phyloP scores from a whole-genome alignment of 805 yeast species.

The Nakazawaea siamensis region DNA sequence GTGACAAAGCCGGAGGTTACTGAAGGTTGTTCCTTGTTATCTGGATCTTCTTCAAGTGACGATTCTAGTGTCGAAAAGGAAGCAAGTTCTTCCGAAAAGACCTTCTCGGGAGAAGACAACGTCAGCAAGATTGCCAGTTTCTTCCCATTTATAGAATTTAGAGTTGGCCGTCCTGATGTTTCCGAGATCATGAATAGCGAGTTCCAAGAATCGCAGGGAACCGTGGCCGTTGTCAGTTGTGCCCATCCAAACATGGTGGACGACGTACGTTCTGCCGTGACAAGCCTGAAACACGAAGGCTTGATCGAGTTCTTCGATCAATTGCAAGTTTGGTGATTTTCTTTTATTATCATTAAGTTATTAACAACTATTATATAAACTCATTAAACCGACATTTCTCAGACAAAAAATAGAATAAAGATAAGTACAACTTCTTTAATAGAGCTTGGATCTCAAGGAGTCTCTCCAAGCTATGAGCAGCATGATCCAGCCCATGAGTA shows the following conservation, averaged over 20 bases:
- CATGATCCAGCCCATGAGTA: slow-evolving; percentile 89
- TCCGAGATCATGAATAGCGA: slow-evolving; percentile 27
- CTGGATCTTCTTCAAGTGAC: slow-evolving; percentile 4
- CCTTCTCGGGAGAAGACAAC: slow-evolving; percentile 7
- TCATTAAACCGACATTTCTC: too few species aligned
- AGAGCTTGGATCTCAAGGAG: slow-evolving; percentile 25
- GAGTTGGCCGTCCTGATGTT: slow-evolving; percentile 35
- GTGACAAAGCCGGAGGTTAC: slow-evolving; percentile 25
- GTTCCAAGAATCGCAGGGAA: slow-evolving; percentile 26
- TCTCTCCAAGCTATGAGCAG: slow-evolving; percentile 54
- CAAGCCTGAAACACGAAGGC: slow-evolving; percentile 8
- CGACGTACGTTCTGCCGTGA: slow-evolving; percentile 16
- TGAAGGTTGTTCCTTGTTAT: slow-evolving; percentile 3
- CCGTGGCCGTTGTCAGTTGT: slow-evolving; percentile 40
- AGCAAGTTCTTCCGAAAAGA: slow-evolving; percentile 13
- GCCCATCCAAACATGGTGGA: slow-evolving; percentile 37
- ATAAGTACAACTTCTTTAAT: too few species aligned
- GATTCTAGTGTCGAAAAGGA: slow-evolving; percentile 11
- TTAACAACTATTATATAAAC: too few species aligned
- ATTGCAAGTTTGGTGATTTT: slow-evolving; percentile 27
- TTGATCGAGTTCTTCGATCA: slow-evolving; percentile 25
- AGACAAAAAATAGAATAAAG: too few species aligned
- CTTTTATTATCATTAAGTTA: too few species aligned
- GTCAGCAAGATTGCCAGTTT: slow-evolving; percentile 15
- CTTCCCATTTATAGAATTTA: slow-evolving; percentile 30